Percentiles rank a stretch among this genome's conserved stretches.
These are phyloP conservation scores for Hibiscus tridactylites DNA, from an alignment of 345 rosid species.

Conservation along the genomic window DNA sequence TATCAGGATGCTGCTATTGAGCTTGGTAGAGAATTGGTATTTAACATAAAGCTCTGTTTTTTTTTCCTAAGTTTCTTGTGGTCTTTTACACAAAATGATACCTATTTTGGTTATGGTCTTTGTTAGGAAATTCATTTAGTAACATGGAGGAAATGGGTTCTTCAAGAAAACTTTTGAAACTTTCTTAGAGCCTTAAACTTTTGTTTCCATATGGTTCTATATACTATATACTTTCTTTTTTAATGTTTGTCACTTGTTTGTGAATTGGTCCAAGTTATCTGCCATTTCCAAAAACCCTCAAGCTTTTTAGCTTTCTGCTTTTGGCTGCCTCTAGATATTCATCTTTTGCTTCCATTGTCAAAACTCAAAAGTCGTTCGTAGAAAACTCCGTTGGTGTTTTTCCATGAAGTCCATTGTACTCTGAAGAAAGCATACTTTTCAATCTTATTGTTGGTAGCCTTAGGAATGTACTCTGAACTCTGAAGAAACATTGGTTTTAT, in stretches of 20 bases:
- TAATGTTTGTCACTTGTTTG: constrained; percentile 14
- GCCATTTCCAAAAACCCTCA: constrained; percentile 5
- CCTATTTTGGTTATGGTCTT: neutral
- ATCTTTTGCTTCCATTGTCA: no score
- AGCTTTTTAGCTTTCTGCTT: neutral
- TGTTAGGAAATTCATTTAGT: neutral
- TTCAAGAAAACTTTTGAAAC: neutral
- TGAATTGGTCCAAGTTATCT: constrained; percentile 11
- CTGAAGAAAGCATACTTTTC: neutral
- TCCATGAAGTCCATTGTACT: no score
- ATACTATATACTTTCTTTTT: neutral
- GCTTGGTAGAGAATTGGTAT: constrained; percentile 74
- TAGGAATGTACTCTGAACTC: constrained; percentile 1
- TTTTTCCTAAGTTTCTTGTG: neutral
- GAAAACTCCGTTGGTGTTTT: no score
- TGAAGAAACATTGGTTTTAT: constrained; percentile 8
- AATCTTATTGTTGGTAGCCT: neutral
- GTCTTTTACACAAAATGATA: neutral
- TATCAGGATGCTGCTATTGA: constrained; percentile 78
- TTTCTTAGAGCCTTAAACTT: neutral
- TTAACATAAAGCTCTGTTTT: neutral
- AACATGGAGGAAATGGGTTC: neutral
- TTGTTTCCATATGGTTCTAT: constrained; percentile 3
- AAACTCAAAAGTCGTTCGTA: no score
- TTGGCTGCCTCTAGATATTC: neutral